Evolutionary conservation across 2,329 filamentous ascomycete species (phyloP).

Genomic region (Hansfordia pulvinata): DNA sequence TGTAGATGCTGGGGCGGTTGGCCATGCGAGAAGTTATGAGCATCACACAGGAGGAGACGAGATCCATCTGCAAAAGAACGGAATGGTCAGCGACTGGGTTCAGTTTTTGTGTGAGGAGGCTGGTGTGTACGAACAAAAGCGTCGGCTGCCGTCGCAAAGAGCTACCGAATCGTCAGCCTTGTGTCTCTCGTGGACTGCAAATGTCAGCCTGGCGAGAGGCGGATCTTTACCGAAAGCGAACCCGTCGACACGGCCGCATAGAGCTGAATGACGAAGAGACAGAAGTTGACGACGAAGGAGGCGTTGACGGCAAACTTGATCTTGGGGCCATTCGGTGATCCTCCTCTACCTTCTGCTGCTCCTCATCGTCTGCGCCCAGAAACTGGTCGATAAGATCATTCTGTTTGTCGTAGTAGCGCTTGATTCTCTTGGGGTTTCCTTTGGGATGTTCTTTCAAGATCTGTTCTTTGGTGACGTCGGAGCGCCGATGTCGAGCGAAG

Average conservation of each 20-base stretch:
- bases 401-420: slow-evolving; percentile 31
- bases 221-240: slow-evolving; percentile 32
- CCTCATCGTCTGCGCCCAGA: slow-evolving; percentile 40
- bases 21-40: slow-evolving; percentile 45
- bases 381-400: slow-evolving; percentile 37
- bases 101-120: slow-evolving; percentile 4
- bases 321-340: slow-evolving; percentile 33
- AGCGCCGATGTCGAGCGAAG: slow-evolving; percentile 24
- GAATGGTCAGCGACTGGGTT: slow-evolving; percentile 9
- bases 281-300: slow-evolving; percentile 36
- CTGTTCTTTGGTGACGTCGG: slow-evolving; percentile 26
- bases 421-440: slow-evolving; percentile 26
- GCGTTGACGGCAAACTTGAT: slow-evolving; percentile 39
- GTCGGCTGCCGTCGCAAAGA: slow-evolving; percentile 53
- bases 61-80: slow-evolving; percentile 42
- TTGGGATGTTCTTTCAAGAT: slow-evolving; percentile 33
- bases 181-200: slow-evolving; percentile 4
- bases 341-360: slow-evolving; percentile 35
- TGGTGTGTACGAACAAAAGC: slow-evolving; percentile 32
- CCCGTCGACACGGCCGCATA: slow-evolving; percentile 44
- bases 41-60: slow-evolving; percentile 51
- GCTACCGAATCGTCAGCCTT: slow-evolving; percentile 15
- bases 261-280: slow-evolving; percentile 41
- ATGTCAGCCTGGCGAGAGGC: slow-evolving; percentile 7
- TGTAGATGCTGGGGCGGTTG: slow-evolving; percentile 44